Percentiles rank a stretch among this genome's conserved stretches.
Conservation (phyloP, 2,329 filamentous ascomycete species). For the Alternaria hordeiaustralica region DNA sequence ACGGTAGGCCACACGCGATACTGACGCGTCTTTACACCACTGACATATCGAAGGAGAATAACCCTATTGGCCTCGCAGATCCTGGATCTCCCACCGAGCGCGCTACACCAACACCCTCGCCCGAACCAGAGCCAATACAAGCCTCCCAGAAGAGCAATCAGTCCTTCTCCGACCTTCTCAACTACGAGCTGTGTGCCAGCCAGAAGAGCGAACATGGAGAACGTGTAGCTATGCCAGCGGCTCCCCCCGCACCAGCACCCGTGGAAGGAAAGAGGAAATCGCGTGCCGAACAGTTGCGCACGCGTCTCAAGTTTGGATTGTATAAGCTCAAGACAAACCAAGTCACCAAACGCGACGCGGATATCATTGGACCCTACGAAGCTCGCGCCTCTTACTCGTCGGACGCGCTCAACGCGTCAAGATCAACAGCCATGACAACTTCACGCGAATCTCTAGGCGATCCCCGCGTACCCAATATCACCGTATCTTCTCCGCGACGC, state of each 20-base stretch:
- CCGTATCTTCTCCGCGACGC: conserved; percentile 36
- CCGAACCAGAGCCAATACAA: conserved; percentile 19
- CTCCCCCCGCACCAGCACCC: conserved; percentile 14
- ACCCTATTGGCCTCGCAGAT: conserved; percentile 33
- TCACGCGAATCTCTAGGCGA: conserved; percentile 16
- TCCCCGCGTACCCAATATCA: conserved; percentile 36
- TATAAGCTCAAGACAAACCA: conserved; percentile 81
- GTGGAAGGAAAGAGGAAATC: conserved; percentile 43
- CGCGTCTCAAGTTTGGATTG: conserved; percentile 73
- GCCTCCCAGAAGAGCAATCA: conserved; percentile 45
- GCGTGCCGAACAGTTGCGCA: conserved; percentile 69
- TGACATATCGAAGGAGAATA: conserved; percentile 34
- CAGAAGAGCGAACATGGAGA: conserved; percentile 42
- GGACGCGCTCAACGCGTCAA: conserved; percentile 24
- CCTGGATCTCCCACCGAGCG: conserved; percentile 45
- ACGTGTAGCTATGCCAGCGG: conserved; percentile 5
- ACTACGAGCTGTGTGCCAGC: conserved; percentile 54
- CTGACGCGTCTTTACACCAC: conserved; percentile 24
- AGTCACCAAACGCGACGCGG: conserved; percentile 67
- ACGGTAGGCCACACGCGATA: conserved; percentile 27
- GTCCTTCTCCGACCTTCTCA: conserved; percentile 57
- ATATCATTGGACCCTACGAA: conserved; percentile 53
- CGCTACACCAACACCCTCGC: conserved; percentile 37
- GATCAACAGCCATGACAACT: conserved; percentile 28
- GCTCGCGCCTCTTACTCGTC: conserved; percentile 25